Evolutionary conservation across 2,329 filamentous ascomycete species (phyloP), one percentile per base, ranked within the genome.

Genomic region (Botrytis hyacinthi): DNA sequence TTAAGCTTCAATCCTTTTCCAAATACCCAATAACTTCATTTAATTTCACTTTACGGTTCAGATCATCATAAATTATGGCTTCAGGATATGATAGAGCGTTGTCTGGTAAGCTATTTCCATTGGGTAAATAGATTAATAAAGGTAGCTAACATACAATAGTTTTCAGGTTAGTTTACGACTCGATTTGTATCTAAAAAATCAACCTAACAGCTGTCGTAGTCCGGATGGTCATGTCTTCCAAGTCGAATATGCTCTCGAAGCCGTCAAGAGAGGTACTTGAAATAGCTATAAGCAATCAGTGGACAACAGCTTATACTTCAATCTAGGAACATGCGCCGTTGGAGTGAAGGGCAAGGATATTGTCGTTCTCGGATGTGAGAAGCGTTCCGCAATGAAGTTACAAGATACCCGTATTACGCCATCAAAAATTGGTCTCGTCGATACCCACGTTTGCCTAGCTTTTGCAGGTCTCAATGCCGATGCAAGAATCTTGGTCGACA

Each of bases 221-320:
- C 96, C 96, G 81, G 96, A 99, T 86, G 96, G 96, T 85, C 96
- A 99, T 87, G 96, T 99, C 81, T 99, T 99, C 86, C 96, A 99
- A 85, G 96, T 99, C 81, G 96, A 99, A 88, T 99, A 99, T 89
- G 96, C 96, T 73, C 92, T 97, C 79, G 96, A 99, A 86, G 96
- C 96, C 78, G 96, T 99, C 79, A 99, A 99, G 88, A 87, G 96
- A 94, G 96, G 95, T 96, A 86, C 74, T 82, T 68, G 4, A 61
- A 22, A 69, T 22, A 68, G 32, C 46, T 69, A 48, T 42, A 59
- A 57, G n/a, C 32, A 46, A 60, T 16, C 42, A 46, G 18, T n/a
- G 40, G n/a, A 68, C 62, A 40, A 60, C 32, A 77, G 74, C 78
- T 79, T 76, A 80, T 72, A 65, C 29, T 62, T 40, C 40, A 22